Evolutionary conservation across 345 rosid species (phyloP).

Genomic region (Camelina laxa): DNA sequence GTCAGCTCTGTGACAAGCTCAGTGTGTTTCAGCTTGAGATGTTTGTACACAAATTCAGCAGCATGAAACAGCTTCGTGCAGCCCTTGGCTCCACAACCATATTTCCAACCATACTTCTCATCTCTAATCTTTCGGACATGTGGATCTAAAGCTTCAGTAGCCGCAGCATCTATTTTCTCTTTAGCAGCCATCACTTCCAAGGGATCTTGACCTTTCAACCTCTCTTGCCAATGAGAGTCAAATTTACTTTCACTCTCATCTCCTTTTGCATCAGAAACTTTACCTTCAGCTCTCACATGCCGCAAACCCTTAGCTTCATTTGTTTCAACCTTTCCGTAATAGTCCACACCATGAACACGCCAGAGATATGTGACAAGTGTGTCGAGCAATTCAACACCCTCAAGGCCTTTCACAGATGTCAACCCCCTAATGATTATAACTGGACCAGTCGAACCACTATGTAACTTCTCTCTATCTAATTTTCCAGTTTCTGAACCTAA

Average conservation of each 20-base stretch:
- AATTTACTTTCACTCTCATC: slow-evolving; percentile 80
- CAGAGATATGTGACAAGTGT: slow-evolving; percentile 91
- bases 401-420: slow-evolving; percentile 96
- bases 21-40: slow-evolving; percentile 94
- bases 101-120: slow-evolving; percentile 99
- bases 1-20: slow-evolving; percentile 84
- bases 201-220: slow-evolving; percentile 87
- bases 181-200: slow-evolving; percentile 93
- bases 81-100: slow-evolving; percentile 99
- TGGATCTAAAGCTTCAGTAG: slow-evolving; percentile 83
- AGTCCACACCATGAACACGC: slow-evolving; percentile 96
- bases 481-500: slow-evolving; percentile 71
- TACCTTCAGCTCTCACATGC: slow-evolving; percentile 86
- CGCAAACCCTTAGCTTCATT: slow-evolving; percentile 90
- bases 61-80: slow-evolving; percentile 99
- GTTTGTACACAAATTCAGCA: slow-evolving; percentile 98
- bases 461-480: slow-evolving; percentile 72
- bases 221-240: slow-evolving; percentile 86
- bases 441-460: slow-evolving; percentile 78
- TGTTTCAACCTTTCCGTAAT: slow-evolving; percentile 85
- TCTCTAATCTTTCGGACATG: slow-evolving; percentile 96
- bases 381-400: slow-evolving; percentile 93
- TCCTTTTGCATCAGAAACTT: slow-evolving; percentile 63
- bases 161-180: slow-evolving; percentile 90
- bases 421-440: slow-evolving; percentile 90